Base-by-base conservation (phyloP, 176 grass and related monocot species). In the Eragrostis nindensis region DNA sequence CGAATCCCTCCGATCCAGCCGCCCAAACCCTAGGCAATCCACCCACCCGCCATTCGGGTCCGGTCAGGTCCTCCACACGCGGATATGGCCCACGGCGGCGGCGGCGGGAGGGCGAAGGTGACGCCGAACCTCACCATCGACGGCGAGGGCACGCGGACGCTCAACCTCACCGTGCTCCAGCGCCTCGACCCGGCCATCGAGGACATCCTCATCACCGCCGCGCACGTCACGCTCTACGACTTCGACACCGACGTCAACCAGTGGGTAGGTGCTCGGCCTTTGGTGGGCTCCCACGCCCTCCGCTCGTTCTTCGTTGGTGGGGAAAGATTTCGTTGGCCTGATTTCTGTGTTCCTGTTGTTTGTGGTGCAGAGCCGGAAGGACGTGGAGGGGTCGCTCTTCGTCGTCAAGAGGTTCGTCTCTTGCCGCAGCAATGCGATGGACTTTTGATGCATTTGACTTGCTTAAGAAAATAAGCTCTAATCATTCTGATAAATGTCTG, bases 361-460 rank as follows among this genome's bases (percentile, higher is more conserved):
- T 73, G 22, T 9, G 60, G 13, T 62, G 71, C 41, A 93, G 88
- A 91, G 84, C 81, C 88, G 91, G 15, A 94, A 94, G 86, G 88
- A 94, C 15, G 88, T 94, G n/a, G 91, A 94, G 41, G 91, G 91
- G 45, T 94, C 91, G 8, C 78, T 94, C 5, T 94, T 94, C 43
- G 85, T 94, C 27, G 82, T 94, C n/a, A 91, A 91, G 88, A 91
- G 91, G 91, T 91, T 15, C 6, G 38, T 83, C 2, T 9, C 54
- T 62, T 1, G 13, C 7, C 3, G 8, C 41, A 7, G 7, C 56
- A 47, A 24, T 50, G 15, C 10, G 7, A 26, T 71, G 24, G 24
- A 26, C 56, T 25, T 60, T 60, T 60, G 24, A 13, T 59, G 56
- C 56, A 22, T 26, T 13, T 26, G 11, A 60, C 32, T 60, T 60